Base-by-base conservation (phyloP, 495 filamentous ascomycete genomes). In the Aspergillus affinis region DNA sequence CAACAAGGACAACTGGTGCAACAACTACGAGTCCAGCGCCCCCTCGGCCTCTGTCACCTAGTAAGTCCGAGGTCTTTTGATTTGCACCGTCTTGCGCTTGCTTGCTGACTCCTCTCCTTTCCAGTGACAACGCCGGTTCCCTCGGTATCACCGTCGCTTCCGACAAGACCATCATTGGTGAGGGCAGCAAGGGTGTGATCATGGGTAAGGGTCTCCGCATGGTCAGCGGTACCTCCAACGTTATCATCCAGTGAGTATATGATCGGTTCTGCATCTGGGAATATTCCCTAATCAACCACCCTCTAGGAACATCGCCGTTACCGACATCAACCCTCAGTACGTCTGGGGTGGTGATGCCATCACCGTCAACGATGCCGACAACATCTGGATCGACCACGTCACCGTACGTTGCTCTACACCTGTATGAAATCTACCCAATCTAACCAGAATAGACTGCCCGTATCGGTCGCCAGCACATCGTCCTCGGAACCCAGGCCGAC, bases 281-380 rank as follows among this genome's bases (percentile, higher is more conserved):
- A 26, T 26, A 26, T 26, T 26, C 23, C 23, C 23, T 26, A 26
- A 26, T 26, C 2, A 26, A 26, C 4, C 23, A 26, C 4, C 23
- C 23, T 26, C 36, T 41, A 41, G 36, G 60, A 81, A 81, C 67
- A 74, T 81, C 54, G 74, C 73, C 50, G 66, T 81, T 59, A 79
- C 77, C 44, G 72, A 81, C 51, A 69, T 81, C 55, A 80, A 81
- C 71, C 69, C 76, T 58, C 61, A 78, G 54, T 81, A 81, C 66
- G 77, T 81, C 63, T 81, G 76, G 78, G 78, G 78, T 60, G 78
- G 78, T 52, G 78, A 81, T 54, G 78, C 71, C 29, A 78, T 81
- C 63, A 78, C 76, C 57, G 59, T 81, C 44, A 66, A 77, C 55
- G 68, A 74, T 58, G 54, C 60, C 32, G 75, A 78, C 62, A 49